Percentiles rank a stretch among this genome's conserved stretches.
These are phyloP conservation scores for Alternaria rosae DNA, from an alignment of 2,329 filamentous ascomycete species.

Conservation along the genomic window DNA sequence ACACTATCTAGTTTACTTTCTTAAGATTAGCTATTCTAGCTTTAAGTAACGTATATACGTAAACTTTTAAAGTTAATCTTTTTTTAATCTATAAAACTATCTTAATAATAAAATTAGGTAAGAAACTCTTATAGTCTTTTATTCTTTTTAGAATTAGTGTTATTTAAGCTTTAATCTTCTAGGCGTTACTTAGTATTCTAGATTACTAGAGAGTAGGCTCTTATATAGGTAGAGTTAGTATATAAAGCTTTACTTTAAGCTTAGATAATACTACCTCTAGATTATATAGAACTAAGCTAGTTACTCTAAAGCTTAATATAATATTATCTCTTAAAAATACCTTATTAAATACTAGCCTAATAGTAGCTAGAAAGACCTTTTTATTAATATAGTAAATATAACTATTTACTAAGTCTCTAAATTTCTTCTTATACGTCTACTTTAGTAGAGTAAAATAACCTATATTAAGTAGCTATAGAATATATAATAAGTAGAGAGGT, in stretches of 20 bases:
- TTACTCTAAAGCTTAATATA: slow-evolving; percentile 35
- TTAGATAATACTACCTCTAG: slow-evolving; percentile 42
- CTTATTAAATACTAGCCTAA: slow-evolving; percentile 28
- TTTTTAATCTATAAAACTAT: neutral
- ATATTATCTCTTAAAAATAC: slow-evolving; percentile 4
- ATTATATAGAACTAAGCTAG: slow-evolving; percentile 45
- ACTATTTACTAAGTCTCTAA: slow-evolving; percentile 29
- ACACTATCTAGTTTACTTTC: neutral
- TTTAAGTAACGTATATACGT: neutral
- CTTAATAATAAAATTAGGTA: neutral
- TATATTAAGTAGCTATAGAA: neutral
- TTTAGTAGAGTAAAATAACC: neutral
- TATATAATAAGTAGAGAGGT: neutral
- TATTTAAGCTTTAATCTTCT: neutral
- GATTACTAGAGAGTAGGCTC: slow-evolving; percentile 6
- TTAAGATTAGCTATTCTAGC: slow-evolving; percentile 3
- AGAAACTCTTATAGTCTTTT: neutral
- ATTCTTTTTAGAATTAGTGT: neutral
- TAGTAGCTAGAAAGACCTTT: slow-evolving; percentile 26
- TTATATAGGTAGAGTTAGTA: slow-evolving; percentile 11
- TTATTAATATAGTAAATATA: slow-evolving; percentile 40
- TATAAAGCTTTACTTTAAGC: slow-evolving; percentile 34
- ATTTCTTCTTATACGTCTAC: too few relatives aligned
- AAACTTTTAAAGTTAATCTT: neutral
- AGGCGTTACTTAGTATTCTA: slow-evolving; percentile 17